phyloP scores from a whole-genome alignment of 106 monocot species.

The Dendrobium nobile region DNA sequence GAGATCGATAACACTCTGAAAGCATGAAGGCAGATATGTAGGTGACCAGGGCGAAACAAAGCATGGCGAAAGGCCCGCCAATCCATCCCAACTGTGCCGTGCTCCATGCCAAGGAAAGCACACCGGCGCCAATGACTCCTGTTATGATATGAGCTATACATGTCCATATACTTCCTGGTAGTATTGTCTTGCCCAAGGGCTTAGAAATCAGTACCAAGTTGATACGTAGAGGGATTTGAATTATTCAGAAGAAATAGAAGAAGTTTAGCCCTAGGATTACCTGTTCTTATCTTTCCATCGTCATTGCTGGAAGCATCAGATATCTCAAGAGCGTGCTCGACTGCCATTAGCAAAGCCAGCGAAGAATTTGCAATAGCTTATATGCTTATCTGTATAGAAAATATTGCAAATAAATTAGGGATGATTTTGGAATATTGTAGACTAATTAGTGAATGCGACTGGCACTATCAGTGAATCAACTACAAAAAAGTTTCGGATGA shows the following conservation, averaged over 20 bases:
- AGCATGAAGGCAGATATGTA: constrained; percentile 12
- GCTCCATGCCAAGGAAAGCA: constrained; percentile 77
- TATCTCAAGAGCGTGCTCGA: constrained; percentile 3
- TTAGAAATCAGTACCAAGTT: not conserved
- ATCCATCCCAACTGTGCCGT: constrained; percentile 60
- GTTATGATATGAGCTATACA: constrained; percentile 64
- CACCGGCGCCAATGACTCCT: constrained; percentile 68
- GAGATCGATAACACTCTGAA: constrained; percentile 18
- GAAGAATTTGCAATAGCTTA: not conserved
- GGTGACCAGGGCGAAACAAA: constrained; percentile 64
- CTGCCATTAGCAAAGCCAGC: not conserved
- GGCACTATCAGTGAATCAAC: no score
- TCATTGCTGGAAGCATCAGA: constrained; percentile 16
- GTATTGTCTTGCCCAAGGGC: not conserved
- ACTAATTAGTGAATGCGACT: no score
- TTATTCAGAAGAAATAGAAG: not conserved
- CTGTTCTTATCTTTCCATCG: constrained; percentile 33
- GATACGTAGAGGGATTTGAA: not conserved
- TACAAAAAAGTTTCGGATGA: no score
- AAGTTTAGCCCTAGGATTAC: constrained; percentile 2
- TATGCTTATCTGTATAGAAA: no score
- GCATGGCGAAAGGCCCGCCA: constrained; percentile 38
- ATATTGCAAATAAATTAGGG: no score
- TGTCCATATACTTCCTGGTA: constrained; percentile 28
- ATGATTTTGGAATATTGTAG: no score